Evolutionary conservation across 345 rosid species (phyloP), one percentile per base, ranked within the genome.

Genomic region (Ricinus communis): DNA sequence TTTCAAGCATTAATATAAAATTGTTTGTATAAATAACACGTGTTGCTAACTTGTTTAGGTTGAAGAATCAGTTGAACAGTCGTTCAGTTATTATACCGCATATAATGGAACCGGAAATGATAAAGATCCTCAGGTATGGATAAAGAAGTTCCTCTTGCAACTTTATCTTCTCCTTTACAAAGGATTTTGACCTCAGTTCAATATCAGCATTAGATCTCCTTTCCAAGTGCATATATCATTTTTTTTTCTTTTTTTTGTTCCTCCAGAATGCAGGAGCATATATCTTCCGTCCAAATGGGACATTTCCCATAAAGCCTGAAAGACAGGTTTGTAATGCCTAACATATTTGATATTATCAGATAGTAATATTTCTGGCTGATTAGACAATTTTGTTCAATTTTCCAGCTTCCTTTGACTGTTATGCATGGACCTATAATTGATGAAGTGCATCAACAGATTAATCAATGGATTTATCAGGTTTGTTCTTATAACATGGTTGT

Each of bases 231-330:
- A 30, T 59, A 13, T 72, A 53, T 66, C 70, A 62, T 78, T 28
- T 74, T 66, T 10, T 46, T 55, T 1, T 50, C 0, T 61, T 15
- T 30, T 62, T 40, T 51, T 18, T 58, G 47, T 43, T 1, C 76
- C 74, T 66, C 72, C 65, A 94, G 98, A 89, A 87, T 81, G 85
- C 85, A 0, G 98, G 98, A 71, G 98, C 97, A 40, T 94, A 94
- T 77, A 75, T 94, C 74, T 94, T 94, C 81, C 97, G 98, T 61
- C 98, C 98, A 65, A 94, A 91, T 85, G 96, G 89, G 66, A 82
- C 93, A 70, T 82, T 71, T 81, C 77, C 58, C 40, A 66, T 94
- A 72, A 77, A 82, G 47, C 87, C 94, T 4, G 82, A 85, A 72
- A 74, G 68, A 79, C 84, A 90, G 97, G 98, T 94, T 57, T 40